phyloP scores from a whole-genome alignment of 345 rosid species.

The Moricandia moricandioides region DNA sequence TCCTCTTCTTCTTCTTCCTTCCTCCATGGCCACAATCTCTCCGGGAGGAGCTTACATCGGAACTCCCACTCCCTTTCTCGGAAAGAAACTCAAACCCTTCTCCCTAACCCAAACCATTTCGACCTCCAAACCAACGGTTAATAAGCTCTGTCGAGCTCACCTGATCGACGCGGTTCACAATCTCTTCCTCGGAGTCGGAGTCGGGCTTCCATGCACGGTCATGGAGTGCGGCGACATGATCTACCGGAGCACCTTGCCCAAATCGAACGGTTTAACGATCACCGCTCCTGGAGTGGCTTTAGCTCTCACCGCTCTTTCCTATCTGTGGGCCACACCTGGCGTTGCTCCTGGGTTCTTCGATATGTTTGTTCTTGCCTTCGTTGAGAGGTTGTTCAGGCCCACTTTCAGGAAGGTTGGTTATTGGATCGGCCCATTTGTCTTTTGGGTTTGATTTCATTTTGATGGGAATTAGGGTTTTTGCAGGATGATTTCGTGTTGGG shows the following conservation, averaged over 20 bases:
- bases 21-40: constrained; percentile 60
- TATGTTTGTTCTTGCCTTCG: constrained; percentile 93
- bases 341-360: constrained; percentile 98
- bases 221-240: constrained; percentile 98
- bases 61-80: constrained; percentile 58
- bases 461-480: constrained; percentile 21
- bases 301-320: constrained; percentile 78
- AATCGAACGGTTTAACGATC: constrained; percentile 63
- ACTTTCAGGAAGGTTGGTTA: constrained; percentile 60
- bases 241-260: constrained; percentile 91
- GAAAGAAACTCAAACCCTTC: constrained; percentile 48
- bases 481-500: constrained; percentile 96
- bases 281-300: constrained; percentile 78
- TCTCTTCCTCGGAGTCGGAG: constrained; percentile 90
- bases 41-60: constrained; percentile 53
- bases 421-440: not conserved
- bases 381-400: constrained; percentile 77
- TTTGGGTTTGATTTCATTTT: not conserved
- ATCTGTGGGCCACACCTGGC: constrained; percentile 99
- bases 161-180: constrained; percentile 58
- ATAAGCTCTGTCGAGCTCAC: constrained; percentile 46
- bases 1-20: not conserved
- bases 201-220: constrained; percentile 94
- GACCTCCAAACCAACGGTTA: constrained; percentile 32
- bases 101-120: constrained; percentile 29